These are phyloP conservation scores for Nitzschia palea DNA, from an alignment of 108 stramenopile species.

Conservation along the genomic window DNA sequence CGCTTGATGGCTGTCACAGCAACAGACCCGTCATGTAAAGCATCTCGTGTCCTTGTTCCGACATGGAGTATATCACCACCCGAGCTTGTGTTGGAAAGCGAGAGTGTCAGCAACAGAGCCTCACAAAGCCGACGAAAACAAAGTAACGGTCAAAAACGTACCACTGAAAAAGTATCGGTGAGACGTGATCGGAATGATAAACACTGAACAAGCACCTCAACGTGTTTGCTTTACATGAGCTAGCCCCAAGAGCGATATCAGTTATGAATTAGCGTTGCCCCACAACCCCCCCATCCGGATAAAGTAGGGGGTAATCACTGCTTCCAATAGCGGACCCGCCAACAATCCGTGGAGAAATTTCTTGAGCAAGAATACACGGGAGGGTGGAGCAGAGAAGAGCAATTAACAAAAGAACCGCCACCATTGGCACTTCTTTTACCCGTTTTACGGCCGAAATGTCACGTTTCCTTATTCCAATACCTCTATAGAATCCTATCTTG, in stretches of 20 bases:
- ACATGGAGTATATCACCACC: conserved; percentile 1
- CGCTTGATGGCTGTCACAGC: background rate
- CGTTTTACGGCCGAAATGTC: too few species aligned
- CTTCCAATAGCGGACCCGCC: conserved; percentile 15
- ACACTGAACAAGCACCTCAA: background rate
- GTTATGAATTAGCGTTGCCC: conserved; percentile 29
- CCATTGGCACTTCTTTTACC: too few species aligned
- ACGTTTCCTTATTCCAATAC: too few species aligned
- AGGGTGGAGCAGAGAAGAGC: too few species aligned
- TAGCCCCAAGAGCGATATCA: conserved; percentile 31
- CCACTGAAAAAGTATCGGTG: conserved; percentile 2
- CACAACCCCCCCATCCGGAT: conserved; percentile 23
- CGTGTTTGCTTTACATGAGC: conserved; percentile 23
- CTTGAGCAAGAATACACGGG: too few species aligned
- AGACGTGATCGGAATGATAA: background rate
- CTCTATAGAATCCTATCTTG: too few species aligned
- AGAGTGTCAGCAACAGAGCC: too few species aligned
- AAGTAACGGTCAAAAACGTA: background rate
- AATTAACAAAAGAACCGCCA: too few species aligned
- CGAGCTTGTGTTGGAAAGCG: too few species aligned
- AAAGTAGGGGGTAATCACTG: conserved; percentile 23
- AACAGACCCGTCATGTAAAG: conserved; percentile 1
- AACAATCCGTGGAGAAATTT: conserved; percentile 17
- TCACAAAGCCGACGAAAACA: too few species aligned
- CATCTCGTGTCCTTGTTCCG: background rate